These are phyloP conservation scores for Suhomyces xylopsoci DNA, from an alignment of 805 yeast species.

Conservation along the genomic window DNA sequence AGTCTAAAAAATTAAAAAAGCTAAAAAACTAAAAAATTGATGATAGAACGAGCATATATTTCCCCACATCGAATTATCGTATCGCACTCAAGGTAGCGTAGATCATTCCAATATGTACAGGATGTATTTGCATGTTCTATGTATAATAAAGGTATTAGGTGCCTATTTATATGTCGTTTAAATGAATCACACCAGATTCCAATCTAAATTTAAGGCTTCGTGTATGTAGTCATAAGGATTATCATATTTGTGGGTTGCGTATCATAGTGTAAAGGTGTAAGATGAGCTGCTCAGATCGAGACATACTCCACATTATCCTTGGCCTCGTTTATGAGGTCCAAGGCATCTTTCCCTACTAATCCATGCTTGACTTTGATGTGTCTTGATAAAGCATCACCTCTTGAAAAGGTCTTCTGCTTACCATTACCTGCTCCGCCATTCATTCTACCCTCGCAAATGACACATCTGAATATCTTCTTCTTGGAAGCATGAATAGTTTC, in stretches of 20 bases:
- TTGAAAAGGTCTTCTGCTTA: slow-evolving; percentile 42
- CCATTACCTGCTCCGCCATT: slow-evolving; percentile 52
- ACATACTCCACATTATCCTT: slow-evolving; percentile 72
- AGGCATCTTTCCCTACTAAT: slow-evolving; percentile 60
- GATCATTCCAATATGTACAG: slow-evolving; percentile 1
- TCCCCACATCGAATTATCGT: neutral
- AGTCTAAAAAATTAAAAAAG: neutral
- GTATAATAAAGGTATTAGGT: neutral
- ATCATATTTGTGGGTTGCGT: neutral
- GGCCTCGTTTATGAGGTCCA: slow-evolving; percentile 68
- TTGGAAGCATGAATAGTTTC: slow-evolving; percentile 47
- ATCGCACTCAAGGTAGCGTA: neutral
- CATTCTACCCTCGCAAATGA: slow-evolving; percentile 44
- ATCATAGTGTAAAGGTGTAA: neutral
- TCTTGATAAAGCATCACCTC: slow-evolving; percentile 46
- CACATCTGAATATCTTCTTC: slow-evolving; percentile 46
- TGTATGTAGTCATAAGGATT: neutral
- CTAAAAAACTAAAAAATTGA: neutral
- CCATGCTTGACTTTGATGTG: slow-evolving; percentile 81
- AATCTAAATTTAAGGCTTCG: neutral
- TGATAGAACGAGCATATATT: neutral
- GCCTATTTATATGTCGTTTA: neutral
- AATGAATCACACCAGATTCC: neutral
- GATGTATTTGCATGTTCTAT: slow-evolving; percentile 2
- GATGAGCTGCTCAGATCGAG: slow-evolving; percentile 8